Percentiles rank a stretch among this genome's conserved stretches.
These are phyloP conservation scores for Phlyctochytrium planicorne DNA, from an alignment of 192 early-diverging fungal genomes.

Conservation along the genomic window DNA sequence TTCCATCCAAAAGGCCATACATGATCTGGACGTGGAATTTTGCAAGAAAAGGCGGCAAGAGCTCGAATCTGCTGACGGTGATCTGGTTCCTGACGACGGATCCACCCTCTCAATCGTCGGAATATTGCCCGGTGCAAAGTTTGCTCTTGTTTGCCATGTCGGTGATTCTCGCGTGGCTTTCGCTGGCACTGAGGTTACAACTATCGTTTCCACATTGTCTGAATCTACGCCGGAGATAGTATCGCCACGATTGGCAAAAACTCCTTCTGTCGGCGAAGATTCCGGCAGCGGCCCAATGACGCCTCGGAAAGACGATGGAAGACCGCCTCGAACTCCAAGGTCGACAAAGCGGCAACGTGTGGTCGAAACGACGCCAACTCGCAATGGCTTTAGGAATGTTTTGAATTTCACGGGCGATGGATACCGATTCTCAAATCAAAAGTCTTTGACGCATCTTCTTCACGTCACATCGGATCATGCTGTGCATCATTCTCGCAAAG, in stretches of 20 bases:
- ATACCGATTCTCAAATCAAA: no score
- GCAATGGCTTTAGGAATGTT: neutral
- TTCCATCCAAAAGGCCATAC: neutral
- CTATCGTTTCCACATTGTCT: neutral
- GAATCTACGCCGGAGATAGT: neutral
- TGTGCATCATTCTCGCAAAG: slow-evolving; percentile 8
- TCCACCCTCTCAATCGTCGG: slow-evolving; percentile 15
- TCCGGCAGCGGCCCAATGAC: neutral
- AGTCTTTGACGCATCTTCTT: neutral
- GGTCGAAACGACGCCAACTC: neutral
- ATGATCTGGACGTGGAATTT: slow-evolving; percentile 17
- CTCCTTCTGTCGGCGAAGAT: neutral
- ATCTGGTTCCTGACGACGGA: slow-evolving; percentile 17
- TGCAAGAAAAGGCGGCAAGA: slow-evolving; percentile 12
- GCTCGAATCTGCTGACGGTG: neutral
- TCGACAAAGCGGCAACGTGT: neutral
- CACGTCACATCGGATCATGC: slow-evolving; percentile 18
- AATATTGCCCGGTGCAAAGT: neutral
- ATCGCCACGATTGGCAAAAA: neutral
- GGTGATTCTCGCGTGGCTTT: slow-evolving; percentile 24
- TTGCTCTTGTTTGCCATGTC: slow-evolving; percentile 12
- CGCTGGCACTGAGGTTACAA: neutral
- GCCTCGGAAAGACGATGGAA: neutral
- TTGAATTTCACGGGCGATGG: no score
- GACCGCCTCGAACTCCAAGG: neutral